phyloP scores from a whole-genome alignment of 2,329 filamentous ascomycete genomes.

The Pseudogymnoascus sp. region DNA sequence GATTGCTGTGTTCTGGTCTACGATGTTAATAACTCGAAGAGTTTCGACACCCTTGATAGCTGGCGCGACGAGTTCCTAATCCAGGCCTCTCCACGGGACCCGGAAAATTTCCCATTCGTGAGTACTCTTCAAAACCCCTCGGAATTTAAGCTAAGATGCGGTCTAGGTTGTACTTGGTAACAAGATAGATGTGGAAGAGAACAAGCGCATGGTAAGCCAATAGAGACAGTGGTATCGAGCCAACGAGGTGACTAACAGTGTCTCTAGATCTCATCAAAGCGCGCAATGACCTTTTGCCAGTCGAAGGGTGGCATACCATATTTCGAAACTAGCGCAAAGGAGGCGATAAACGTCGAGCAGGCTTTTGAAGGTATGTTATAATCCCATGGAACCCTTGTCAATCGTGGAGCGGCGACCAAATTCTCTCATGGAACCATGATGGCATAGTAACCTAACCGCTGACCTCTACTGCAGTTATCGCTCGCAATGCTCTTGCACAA shows the following conservation, averaged over 20 bases:
- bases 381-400: neutral
- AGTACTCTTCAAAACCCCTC: conserved; percentile 32
- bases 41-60: conserved; percentile 95
- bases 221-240: neutral
- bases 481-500: conserved; percentile 87
- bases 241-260: conserved; percentile 18
- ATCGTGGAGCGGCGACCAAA: conserved; percentile 17
- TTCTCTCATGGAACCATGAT: neutral
- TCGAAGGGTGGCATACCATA: conserved; percentile 96
- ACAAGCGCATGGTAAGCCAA: conserved; percentile 71
- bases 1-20: conserved; percentile 98
- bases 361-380: conserved; percentile 53
- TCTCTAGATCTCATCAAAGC: conserved; percentile 77
- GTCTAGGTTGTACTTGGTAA: conserved; percentile 84
- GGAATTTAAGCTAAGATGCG: conserved; percentile 11
- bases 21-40: conserved; percentile 99
- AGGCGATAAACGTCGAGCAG: conserved; percentile 95
- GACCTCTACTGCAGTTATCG: conserved; percentile 61
- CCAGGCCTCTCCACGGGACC: conserved; percentile 91
- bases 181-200: conserved; percentile 98
- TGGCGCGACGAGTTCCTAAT: conserved; percentile 98
- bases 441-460: neutral
- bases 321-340: conserved; percentile 98
- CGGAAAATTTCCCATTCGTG: conserved; percentile 96
- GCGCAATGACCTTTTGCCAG: conserved; percentile 95